Conservation (phyloP, 2,329 filamentous ascomycete species). For the Penicillium concentricum region DNA sequence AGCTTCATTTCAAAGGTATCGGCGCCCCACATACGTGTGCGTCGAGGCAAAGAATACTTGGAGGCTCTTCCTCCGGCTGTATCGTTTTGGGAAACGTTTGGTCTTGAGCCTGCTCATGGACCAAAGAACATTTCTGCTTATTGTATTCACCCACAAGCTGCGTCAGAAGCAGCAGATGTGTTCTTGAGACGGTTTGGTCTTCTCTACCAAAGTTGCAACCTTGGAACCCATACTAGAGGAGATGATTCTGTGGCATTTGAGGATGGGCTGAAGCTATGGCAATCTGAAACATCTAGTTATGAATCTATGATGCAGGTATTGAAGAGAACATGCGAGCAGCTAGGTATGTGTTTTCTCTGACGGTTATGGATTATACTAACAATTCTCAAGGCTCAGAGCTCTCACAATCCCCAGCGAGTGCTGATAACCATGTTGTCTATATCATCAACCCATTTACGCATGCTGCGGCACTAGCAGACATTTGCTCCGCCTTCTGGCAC, state of each 20-base stretch:
- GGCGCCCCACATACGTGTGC: slow-evolving; percentile 55
- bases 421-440: slow-evolving; percentile 55
- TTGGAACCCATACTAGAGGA: slow-evolving; percentile 53
- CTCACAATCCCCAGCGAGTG: slow-evolving; percentile 31
- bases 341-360: slow-evolving; percentile 33
- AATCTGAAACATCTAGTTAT: slow-evolving; percentile 31
- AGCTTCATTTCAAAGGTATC: slow-evolving; percentile 45
- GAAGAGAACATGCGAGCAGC: slow-evolving; percentile 34
- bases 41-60: slow-evolving; percentile 53
- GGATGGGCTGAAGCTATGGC: slow-evolving; percentile 41
- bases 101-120: slow-evolving; percentile 56
- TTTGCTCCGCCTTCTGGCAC: slow-evolving; percentile 58
- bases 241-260: slow-evolving; percentile 41
- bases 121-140: slow-evolving; percentile 58
- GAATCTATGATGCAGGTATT: slow-evolving; percentile 35
- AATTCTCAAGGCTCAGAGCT: slow-evolving; percentile 34
- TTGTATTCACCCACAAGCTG: slow-evolving; percentile 54
- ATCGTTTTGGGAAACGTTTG: slow-evolving; percentile 62
- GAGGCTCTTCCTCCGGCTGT: slow-evolving; percentile 58
- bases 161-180: slow-evolving; percentile 47
- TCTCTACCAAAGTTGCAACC: slow-evolving; percentile 57
- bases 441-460: slow-evolving; percentile 57
- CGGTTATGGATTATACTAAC: slow-evolving; percentile 12
- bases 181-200: slow-evolving; percentile 56
- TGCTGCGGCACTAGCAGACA: slow-evolving; percentile 47